A percentile compares a stretch with the other conserved stretches of the same genome.
Conservation (phyloP, 441 rosid genomes). For the Corymbia citriodora region DNA sequence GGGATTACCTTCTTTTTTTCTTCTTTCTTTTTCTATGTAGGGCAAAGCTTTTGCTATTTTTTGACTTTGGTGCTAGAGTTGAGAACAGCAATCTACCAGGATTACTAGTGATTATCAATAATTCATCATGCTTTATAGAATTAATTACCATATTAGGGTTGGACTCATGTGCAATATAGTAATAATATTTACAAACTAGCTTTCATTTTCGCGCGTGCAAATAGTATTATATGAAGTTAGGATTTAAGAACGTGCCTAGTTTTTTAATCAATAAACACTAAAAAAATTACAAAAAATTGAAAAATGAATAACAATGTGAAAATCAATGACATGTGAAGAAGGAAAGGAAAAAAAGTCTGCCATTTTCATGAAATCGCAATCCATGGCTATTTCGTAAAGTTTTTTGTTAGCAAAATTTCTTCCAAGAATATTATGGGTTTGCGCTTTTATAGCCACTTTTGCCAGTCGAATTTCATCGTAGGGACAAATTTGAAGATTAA, state of each 20-base stretch:
- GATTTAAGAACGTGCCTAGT: neutral
- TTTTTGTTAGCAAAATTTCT: neutral
- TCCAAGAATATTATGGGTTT: neutral
- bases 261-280: neutral
- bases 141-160: neutral
- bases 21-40: neutral
- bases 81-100: neutral
- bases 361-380: neutral
- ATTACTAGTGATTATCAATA: neutral
- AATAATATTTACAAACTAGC: neutral
- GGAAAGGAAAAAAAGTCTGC: neutral
- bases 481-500: neutral
- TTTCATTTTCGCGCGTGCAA: neutral
- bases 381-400: neutral
- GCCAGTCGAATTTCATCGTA: neutral
- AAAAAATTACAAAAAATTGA: neutral
- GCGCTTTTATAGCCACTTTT: neutral
- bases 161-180: neutral
- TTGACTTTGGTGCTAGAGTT: neutral
- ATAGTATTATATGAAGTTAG: neutral
- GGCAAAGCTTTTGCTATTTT: neutral
- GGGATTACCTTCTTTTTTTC: too few species aligned
- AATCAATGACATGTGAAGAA: neutral
- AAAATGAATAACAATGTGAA: neutral
- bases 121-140: neutral